Evolutionary conservation across 1,284 basidiomycete genomes (phyloP).

Genomic region (Singerocomus rubriflavus): DNA sequence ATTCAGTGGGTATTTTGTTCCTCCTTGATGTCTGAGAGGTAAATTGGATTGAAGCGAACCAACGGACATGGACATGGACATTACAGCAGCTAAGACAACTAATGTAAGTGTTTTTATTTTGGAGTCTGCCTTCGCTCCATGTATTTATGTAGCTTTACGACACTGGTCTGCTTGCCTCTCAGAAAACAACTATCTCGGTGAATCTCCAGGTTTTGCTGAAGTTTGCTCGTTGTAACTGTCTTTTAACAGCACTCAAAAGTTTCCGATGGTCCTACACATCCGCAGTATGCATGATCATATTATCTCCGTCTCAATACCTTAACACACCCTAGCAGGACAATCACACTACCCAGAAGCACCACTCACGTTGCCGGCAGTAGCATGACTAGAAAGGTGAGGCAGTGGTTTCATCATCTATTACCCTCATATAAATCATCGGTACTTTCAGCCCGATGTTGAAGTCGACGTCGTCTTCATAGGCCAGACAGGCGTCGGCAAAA

Average conservation of each 20-base stretch:
- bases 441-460: conserved; percentile 7
- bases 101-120: background rate
- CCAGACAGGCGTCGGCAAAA: conserved; percentile 28
- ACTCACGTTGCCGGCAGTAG: too few relatives aligned
- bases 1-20: background rate
- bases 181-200: background rate
- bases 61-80: background rate
- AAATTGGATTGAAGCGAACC: background rate
- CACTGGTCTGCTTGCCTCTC: background rate
- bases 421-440: conserved; percentile 1
- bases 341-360: too few relatives aligned
- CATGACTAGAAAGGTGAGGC: conserved; percentile 14
- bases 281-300: too few relatives aligned
- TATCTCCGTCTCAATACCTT: too few relatives aligned
- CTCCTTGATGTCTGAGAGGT: background rate
- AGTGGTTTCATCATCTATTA: background rate
- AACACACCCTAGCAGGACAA: too few relatives aligned
- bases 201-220: background rate
- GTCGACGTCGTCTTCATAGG: conserved; percentile 25
- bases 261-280: too few relatives aligned
- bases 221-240: background rate
- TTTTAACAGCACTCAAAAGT: background rate
- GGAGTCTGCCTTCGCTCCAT: background rate
- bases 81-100: background rate
- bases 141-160: background rate